Conservation (phyloP, 129 eudicot genomes). For the Chrysanthemum lavandulifolium region DNA sequence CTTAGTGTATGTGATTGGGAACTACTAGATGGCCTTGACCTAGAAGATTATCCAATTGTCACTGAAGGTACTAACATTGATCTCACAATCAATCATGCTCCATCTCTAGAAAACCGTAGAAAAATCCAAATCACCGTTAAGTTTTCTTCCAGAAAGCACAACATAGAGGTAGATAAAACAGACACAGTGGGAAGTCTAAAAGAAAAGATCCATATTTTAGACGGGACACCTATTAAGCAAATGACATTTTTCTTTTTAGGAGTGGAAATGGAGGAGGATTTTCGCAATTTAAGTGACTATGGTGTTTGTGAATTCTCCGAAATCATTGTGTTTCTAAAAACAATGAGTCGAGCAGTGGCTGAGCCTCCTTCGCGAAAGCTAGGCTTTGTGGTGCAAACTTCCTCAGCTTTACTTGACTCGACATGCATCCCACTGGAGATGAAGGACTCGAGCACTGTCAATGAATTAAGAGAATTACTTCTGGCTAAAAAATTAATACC, state of each 20-base stretch:
- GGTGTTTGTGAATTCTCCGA: conserved; percentile 61
- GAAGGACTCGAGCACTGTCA: conserved; percentile 60
- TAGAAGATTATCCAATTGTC: conserved; percentile 77
- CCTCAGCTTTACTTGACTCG: conserved; percentile 55
- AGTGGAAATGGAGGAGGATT: conserved; percentile 71
- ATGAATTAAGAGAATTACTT: conserved; percentile 49
- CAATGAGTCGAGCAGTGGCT: conserved; percentile 39
- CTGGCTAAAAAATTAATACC: conserved; percentile 53
- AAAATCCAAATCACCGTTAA: conserved; percentile 53
- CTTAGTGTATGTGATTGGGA: conserved; percentile 71
- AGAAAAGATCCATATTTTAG: conserved; percentile 82
- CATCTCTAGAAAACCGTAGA: conserved; percentile 17
- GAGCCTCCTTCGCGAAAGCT: conserved; percentile 66
- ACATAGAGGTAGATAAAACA: conserved; percentile 53
- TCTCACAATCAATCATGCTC: conserved; percentile 37
- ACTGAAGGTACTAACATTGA: conserved; percentile 66
- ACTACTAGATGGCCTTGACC: conserved; percentile 75
- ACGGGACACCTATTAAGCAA: conserved; percentile 77
- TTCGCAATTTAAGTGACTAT: conserved; percentile 60
- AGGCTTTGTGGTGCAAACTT: conserved; percentile 67
- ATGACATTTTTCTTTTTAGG: conserved; percentile 58
- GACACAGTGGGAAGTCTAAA: conserved; percentile 85
- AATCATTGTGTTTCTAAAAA: conserved; percentile 51
- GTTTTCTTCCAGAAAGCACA: conserved; percentile 56
- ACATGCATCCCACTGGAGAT: conserved; percentile 70